Conservation (phyloP, 306 rosid genomes). For the Luffa acutangula region DNA sequence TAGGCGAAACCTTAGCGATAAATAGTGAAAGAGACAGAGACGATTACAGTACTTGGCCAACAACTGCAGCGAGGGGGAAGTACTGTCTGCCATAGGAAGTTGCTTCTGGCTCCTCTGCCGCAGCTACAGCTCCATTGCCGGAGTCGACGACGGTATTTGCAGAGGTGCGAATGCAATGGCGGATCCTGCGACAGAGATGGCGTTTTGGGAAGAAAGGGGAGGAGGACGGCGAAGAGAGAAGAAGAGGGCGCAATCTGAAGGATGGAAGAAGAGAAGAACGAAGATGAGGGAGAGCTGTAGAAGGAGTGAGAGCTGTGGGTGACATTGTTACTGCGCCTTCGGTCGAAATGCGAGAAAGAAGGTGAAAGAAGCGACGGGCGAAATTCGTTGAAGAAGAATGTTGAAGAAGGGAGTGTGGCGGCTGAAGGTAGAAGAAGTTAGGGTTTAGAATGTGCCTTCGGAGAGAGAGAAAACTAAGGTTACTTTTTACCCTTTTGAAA, state of each 20-base stretch:
- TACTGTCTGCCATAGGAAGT: slow-evolving; percentile 54
- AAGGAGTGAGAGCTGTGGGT: too few relatives aligned
- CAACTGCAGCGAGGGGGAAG: slow-evolving; percentile 94
- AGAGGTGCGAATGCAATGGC: slow-evolving; percentile 19
- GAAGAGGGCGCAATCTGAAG: slow-evolving; percentile 15
- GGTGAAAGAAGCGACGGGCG: too few relatives aligned
- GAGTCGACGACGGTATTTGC: slow-evolving; percentile 29
- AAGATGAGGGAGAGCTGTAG: slow-evolving; percentile 18
- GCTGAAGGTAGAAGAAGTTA: too few relatives aligned
- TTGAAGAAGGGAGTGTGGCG: too few relatives aligned
- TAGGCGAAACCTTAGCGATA: background rate
- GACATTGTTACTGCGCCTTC: slow-evolving; percentile 26
- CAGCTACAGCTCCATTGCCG: slow-evolving; percentile 45
- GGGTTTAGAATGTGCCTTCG: too few relatives aligned
- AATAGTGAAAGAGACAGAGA: background rate
- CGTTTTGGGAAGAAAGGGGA: slow-evolving; percentile 6
- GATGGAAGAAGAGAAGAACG: slow-evolving; percentile 19
- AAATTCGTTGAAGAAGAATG: too few relatives aligned
- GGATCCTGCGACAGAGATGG: slow-evolving; percentile 4
- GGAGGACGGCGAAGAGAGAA: slow-evolving; percentile 15
- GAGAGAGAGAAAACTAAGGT: too few relatives aligned
- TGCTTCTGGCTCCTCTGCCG: slow-evolving; percentile 23
- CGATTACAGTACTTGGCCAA: slow-evolving; percentile 59
- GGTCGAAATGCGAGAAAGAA: too few relatives aligned
- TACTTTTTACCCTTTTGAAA: too few relatives aligned